phyloP scores from a whole-genome alignment of 2,329 filamentous ascomycete genomes.

The Ophiostoma sp. region DNA sequence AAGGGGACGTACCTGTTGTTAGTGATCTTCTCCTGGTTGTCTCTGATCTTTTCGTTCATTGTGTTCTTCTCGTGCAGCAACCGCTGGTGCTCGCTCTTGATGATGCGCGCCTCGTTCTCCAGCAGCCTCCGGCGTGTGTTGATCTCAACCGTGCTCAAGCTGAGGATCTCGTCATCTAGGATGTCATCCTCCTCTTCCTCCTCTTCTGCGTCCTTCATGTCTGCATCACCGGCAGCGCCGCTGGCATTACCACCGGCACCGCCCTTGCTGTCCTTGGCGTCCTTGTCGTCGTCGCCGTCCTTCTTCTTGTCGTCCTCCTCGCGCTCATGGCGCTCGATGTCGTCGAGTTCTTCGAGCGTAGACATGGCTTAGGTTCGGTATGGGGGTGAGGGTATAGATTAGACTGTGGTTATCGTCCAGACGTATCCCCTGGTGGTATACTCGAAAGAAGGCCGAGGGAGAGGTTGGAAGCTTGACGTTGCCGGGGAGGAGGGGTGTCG shows the following conservation, averaged over 20 bases:
- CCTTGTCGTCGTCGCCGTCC: slow-evolving; percentile 31
- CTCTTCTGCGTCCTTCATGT: slow-evolving; percentile 77
- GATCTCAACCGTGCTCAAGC: slow-evolving; percentile 90
- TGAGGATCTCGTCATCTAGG: slow-evolving; percentile 88
- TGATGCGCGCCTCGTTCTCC: slow-evolving; percentile 96
- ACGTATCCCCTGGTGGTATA: background rate
- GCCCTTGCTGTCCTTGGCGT: slow-evolving; percentile 48
- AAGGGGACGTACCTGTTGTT: slow-evolving; percentile 74
- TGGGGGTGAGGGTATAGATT: background rate
- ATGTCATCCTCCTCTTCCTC: slow-evolving; percentile 68
- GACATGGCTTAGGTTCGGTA: slow-evolving; percentile 57
- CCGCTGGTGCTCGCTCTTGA: slow-evolving; percentile 94
- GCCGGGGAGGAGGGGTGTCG: background rate
- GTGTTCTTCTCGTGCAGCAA: slow-evolving; percentile 90
- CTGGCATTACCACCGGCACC: slow-evolving; percentile 30
- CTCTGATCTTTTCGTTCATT: slow-evolving; percentile 99
- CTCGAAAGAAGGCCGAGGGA: background rate
- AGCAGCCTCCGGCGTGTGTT: slow-evolving; percentile 82
- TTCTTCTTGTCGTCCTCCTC: slow-evolving; percentile 50
- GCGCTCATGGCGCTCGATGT: slow-evolving; percentile 74
- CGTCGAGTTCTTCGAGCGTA: slow-evolving; percentile 86
- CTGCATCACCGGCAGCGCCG: slow-evolving; percentile 64
- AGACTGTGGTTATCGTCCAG: background rate
- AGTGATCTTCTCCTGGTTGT: slow-evolving; percentile 97
- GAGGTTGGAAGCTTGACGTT: background rate